A percentile compares a stretch with the other conserved stretches of the same genome.
Conservation (phyloP, 2,329 filamentous ascomycete genomes). For the Coniella lustricola region DNA sequence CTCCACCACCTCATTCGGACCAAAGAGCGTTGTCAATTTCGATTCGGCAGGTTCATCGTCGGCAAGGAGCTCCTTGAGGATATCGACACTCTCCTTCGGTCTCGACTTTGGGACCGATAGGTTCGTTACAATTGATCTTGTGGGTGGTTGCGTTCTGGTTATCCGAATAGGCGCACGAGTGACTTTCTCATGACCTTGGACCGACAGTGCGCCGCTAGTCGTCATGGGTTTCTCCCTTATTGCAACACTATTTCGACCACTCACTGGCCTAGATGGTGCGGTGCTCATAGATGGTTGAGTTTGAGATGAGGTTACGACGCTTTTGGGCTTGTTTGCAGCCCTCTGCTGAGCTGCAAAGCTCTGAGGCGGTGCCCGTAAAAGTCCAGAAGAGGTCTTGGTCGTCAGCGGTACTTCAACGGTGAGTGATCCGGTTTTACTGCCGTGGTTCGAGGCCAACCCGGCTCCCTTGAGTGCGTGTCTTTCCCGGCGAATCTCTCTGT, state of each 20-base stretch:
- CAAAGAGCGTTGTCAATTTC: slow-evolving; percentile 39
- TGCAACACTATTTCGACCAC: slow-evolving; percentile 21
- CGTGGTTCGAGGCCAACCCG: slow-evolving; percentile 12
- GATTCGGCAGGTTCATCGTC: not conserved
- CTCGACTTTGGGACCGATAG: slow-evolving; percentile 9
- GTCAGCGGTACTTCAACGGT: slow-evolving; percentile 9
- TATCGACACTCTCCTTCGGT: slow-evolving; percentile 1
- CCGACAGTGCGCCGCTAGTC: slow-evolving; percentile 15
- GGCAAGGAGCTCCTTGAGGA: not conserved
- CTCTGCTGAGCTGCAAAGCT: slow-evolving; percentile 62
- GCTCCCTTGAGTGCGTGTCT: slow-evolving; percentile 20
- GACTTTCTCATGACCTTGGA: slow-evolving; percentile 19
- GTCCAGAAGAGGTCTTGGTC: slow-evolving; percentile 28
- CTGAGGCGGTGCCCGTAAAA: slow-evolving; percentile 50
- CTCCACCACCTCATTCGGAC: slow-evolving; percentile 44
- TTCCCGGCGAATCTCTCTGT: slow-evolving; percentile 53
- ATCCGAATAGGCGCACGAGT: slow-evolving; percentile 19
- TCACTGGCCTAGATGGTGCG: slow-evolving; percentile 21
- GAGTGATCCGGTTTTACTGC: slow-evolving; percentile 28
- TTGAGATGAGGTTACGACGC: slow-evolving; percentile 22
- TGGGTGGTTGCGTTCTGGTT: slow-evolving; percentile 14
- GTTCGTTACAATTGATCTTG: slow-evolving; percentile 1
- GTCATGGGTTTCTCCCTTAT: slow-evolving; percentile 18
- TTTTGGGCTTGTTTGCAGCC: slow-evolving; percentile 43
- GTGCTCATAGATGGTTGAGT: slow-evolving; percentile 28